A percentile compares a stretch with the other conserved stretches of the same genome.
Conservation (phyloP, 306 rosid species). For the Lupinus albus region DNA sequence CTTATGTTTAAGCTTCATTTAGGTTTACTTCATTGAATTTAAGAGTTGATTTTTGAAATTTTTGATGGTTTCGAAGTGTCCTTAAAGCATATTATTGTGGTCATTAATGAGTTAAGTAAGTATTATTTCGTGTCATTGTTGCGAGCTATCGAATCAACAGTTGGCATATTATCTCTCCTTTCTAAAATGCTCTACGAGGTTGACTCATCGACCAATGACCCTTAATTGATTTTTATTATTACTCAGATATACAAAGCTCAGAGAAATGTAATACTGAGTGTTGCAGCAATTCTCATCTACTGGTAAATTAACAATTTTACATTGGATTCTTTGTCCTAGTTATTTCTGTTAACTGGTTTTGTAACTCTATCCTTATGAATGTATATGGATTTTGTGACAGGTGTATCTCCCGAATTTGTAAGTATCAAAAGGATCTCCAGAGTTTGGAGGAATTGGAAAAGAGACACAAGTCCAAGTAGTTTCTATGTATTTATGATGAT, state of each 20-base stretch:
- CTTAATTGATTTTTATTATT: slow-evolving; percentile 33
- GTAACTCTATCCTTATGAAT: background rate
- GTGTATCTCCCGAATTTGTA: slow-evolving; percentile 71
- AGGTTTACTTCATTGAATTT: slow-evolving; percentile 5
- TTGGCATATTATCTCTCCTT: background rate
- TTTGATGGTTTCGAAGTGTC: no score
- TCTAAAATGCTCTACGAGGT: background rate
- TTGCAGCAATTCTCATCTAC: slow-evolving; percentile 75
- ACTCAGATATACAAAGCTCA: slow-evolving; percentile 91
- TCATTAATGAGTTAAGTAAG: no score
- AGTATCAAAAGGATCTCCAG: slow-evolving; percentile 73
- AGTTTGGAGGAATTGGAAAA: slow-evolving; percentile 87
- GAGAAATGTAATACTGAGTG: slow-evolving; percentile 82
- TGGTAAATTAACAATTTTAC: slow-evolving; percentile 55
- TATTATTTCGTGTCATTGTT: no score
- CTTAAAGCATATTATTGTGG: no score
- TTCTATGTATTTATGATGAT: slow-evolving; percentile 25
- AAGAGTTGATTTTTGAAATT: no score
- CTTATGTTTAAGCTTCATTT: background rate
- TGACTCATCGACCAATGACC: slow-evolving; percentile 34
- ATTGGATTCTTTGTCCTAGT: background rate
- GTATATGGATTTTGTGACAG: slow-evolving; percentile 56
- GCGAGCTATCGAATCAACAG: no score
- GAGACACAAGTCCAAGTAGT: slow-evolving; percentile 72
- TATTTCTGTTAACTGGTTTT: background rate